Evolutionary conservation across 495 filamentous ascomycete genomes (phyloP), one percentile per base, ranked within the genome.

Genomic region (Penicillium lividum): DNA sequence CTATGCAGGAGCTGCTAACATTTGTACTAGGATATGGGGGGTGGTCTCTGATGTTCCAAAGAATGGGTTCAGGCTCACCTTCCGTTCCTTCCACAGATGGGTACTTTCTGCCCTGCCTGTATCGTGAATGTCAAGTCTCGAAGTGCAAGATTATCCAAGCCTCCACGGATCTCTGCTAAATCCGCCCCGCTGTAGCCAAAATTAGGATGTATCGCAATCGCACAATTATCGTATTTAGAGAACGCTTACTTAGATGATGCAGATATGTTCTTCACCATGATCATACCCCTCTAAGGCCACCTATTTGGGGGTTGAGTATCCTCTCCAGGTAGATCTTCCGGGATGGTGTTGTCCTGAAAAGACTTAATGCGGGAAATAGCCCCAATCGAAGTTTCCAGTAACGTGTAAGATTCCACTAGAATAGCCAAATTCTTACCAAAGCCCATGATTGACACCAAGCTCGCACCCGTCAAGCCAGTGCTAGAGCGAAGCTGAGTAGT

Each of bases 381-480:
- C 1, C 38, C 38, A 16, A 40, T 40, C 4, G 38, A 40, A 13
- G 38, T 40, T 13, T 40, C 38, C 38, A 40, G n/a, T 15, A 4
- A 7, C 38, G 38, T 40, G n/a, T 40, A 47, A 18, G 27, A 27
- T 13, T 47, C 7, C 5, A 47, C n/a, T 8, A 47, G 16, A 8
- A 2, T 0, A 10, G 44, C 18, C 44, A 47, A 7, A 47, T 11
- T 28, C 22, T 22, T 25, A 47, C 44, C 18, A 11, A 47, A n/a
- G 22, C 44, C 13, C 44, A 47, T 47, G 15, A 47, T 47, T 27
- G 44, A 47, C 22, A 47, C 44, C 44, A 47, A 27, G 13, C 44
- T 47, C n/a, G 44, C 44, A 47, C 44, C 44, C 3, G 44, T 47
- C 18, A 47, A 47, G 18, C 44, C 18, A 47, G 44, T 47, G 15